Percentiles rank a stretch among this genome's conserved stretches.
Conservation (phyloP, 2,329 filamentous ascomycete genomes). For the Macrophomina phaseolina region DNA sequence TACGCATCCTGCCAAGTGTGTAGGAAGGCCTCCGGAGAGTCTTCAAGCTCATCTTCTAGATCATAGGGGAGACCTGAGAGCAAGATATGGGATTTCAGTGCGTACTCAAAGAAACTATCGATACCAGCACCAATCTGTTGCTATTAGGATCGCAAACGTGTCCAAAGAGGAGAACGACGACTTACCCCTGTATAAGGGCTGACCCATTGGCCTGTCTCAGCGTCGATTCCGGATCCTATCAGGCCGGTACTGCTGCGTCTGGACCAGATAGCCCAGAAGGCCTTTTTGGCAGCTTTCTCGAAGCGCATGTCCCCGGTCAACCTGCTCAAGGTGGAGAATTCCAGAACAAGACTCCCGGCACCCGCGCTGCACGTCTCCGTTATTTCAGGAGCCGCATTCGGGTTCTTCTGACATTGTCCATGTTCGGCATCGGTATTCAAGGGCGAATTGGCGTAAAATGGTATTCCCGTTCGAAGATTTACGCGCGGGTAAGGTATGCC, state of each 20-base stretch:
- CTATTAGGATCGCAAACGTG: conserved; percentile 21
- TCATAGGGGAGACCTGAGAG: conserved; percentile 70
- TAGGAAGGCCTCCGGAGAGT: conserved; percentile 77
- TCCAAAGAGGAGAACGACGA: conserved; percentile 25
- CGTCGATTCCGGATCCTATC: conserved; percentile 90
- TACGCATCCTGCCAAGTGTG: conserved; percentile 85
- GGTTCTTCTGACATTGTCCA: conserved; percentile 53
- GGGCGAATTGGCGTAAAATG: conserved; percentile 88
- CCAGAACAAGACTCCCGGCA: conserved; percentile 91
- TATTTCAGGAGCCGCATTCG: conserved; percentile 66
- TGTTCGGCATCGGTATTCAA: conserved; percentile 65
- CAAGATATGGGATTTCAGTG: conserved; percentile 89
- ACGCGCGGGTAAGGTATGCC: conserved; percentile 94
- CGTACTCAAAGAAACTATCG: conserved; percentile 99
- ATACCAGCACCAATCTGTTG: conserved; percentile 84
- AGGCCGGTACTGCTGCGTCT: conserved; percentile 83
- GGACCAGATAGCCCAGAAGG: conserved; percentile 97
- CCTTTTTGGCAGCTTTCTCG: conserved; percentile 85
- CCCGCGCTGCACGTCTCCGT: conserved; percentile 97
- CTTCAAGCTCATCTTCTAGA: conserved; percentile 61
- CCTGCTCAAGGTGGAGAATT: conserved; percentile 89
- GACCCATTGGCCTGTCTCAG: conserved; percentile 88
- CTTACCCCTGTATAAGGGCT: conserved; percentile 77
- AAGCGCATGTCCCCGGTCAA: conserved; percentile 87
- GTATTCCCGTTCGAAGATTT: conserved; percentile 87